Percentiles rank a stretch among this genome's conserved stretches.
phyloP scores from a whole-genome alignment of 1,284 basidiomycete genomes.

The Puccinia triticina region DNA sequence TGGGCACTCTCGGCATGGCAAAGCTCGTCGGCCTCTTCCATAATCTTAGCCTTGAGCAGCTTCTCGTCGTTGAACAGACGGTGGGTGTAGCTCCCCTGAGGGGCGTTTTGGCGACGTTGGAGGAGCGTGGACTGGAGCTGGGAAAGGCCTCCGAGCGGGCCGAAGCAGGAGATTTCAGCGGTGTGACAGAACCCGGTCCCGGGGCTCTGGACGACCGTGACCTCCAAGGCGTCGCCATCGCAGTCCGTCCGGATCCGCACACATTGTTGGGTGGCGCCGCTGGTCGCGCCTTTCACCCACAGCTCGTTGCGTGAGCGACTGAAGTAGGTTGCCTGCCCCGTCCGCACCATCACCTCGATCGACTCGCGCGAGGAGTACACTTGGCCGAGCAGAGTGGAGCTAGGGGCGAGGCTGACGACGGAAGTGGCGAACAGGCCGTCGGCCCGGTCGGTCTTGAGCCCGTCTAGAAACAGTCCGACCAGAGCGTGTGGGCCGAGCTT shows the following conservation, averaged over 20 bases:
- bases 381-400: conserved; percentile 73
- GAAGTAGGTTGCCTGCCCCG: conserved; percentile 92
- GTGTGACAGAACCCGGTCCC: conserved; percentile 80
- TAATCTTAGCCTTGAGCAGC: conserved; percentile 87
- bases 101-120: conserved; percentile 67
- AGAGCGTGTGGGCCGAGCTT: background rate
- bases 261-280: conserved; percentile 87
- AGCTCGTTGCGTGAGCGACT: conserved; percentile 87
- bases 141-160: conserved; percentile 71
- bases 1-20: conserved; percentile 79
- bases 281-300: conserved; percentile 97
- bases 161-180: conserved; percentile 86
- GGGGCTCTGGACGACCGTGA: conserved; percentile 86
- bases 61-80: conserved; percentile 81
- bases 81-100: conserved; percentile 91
- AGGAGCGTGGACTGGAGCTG: conserved; percentile 81
- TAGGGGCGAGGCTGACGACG: conserved; percentile 73
- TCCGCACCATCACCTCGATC: conserved; percentile 80
- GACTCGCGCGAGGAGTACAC: conserved; percentile 95
- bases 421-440: conserved; percentile 93
- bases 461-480: conserved; percentile 70
- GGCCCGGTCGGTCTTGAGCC: conserved; percentile 79
- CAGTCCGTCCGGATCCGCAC: conserved; percentile 84
- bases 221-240: conserved; percentile 88
- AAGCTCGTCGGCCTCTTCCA: conserved; percentile 97